Evolutionary conservation across 2,329 filamentous ascomycete species (phyloP).

Genomic region (Didymella pomorum): DNA sequence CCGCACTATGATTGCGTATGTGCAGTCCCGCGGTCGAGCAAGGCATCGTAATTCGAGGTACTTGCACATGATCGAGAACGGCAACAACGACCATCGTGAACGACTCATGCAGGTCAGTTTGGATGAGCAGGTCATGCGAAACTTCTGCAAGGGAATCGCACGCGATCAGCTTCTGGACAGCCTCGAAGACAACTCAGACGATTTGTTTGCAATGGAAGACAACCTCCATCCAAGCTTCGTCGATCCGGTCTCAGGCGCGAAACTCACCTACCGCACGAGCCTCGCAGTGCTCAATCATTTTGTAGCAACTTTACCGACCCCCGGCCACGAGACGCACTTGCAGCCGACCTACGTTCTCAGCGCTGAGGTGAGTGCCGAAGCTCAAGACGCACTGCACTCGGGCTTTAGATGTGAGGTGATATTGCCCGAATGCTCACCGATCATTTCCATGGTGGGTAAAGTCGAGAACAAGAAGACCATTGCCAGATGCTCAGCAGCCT

Average conservation of each 20-base stretch:
- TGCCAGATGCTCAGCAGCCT: conserved; percentile 90
- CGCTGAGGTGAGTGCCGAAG: conserved; percentile 20
- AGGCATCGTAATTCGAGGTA: conserved; percentile 80
- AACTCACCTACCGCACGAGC: conserved; percentile 78
- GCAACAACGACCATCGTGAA: conserved; percentile 68
- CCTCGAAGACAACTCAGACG: conserved; percentile 65
- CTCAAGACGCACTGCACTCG: conserved; percentile 14
- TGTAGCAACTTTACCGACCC: conserved; percentile 69
- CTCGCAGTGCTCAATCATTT: conserved; percentile 77
- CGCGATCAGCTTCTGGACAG: conserved; percentile 74
- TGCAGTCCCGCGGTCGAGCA: conserved; percentile 90
- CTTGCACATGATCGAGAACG: conserved; percentile 80
- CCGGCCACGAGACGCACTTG: conserved; percentile 57
- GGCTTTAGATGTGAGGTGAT: conserved; percentile 73
- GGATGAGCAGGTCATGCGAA: conserved; percentile 69
- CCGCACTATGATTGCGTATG: conserved; percentile 89
- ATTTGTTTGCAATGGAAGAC: conserved; percentile 62
- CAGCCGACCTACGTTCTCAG: conserved; percentile 68
- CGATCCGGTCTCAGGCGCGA: conserved; percentile 74
- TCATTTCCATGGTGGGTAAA: conserved; percentile 71
- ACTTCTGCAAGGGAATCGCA: conserved; percentile 78
- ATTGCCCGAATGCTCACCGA: conserved; percentile 76
- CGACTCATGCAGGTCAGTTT: conserved; percentile 67
- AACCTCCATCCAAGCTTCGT: conserved; percentile 61
- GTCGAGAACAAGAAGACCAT: conserved; percentile 73